phyloP scores from a whole-genome alignment of 2,329 filamentous ascomycete species.

The Cercospora berteroae region DNA sequence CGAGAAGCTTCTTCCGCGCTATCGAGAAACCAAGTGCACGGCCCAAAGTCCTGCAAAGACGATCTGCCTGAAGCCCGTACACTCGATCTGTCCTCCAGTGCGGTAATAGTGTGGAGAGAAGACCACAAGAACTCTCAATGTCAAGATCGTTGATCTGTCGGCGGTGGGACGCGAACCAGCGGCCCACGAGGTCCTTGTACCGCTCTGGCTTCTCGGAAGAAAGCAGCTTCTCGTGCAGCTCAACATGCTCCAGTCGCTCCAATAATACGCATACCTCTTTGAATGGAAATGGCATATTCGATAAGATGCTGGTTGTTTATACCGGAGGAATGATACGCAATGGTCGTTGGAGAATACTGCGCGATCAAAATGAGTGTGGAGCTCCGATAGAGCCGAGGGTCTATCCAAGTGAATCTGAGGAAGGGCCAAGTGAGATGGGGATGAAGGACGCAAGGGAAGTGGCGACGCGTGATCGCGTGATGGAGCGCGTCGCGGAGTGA shows the following conservation, averaged over 20 bases:
- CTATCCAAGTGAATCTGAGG: neutral
- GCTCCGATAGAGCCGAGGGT: neutral
- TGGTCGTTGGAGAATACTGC: neutral
- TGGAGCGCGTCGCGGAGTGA: conserved; percentile 4
- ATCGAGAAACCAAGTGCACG: conserved; percentile 64
- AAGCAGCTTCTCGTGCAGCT: conserved; percentile 42
- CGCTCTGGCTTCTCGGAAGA: conserved; percentile 31
- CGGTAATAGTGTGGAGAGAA: conserved; percentile 75
- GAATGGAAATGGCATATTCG: conserved; percentile 64
- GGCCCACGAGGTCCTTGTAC: conserved; percentile 45
- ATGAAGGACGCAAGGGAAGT: neutral
- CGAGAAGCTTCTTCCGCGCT: conserved; percentile 60
- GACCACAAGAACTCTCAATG: conserved; percentile 56
- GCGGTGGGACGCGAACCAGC: conserved; percentile 70
- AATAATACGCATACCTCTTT: conserved; percentile 71
- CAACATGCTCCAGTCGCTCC: conserved; percentile 60
- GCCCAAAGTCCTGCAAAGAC: conserved; percentile 65
- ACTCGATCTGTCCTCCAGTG: conserved; percentile 74
- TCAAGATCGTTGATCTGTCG: conserved; percentile 56
- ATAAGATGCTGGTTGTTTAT: neutral
- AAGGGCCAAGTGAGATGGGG: neutral
- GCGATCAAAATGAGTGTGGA: conserved; percentile 1
- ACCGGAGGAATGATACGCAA: neutral
- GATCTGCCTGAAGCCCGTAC: conserved; percentile 64
- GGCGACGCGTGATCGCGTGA: conserved; percentile 5